Percentiles rank a stretch among this genome's conserved stretches.
Evolutionary conservation across 2,329 filamentous ascomycete genomes (phyloP).

Genomic region (Triangularia verruculosa): DNA sequence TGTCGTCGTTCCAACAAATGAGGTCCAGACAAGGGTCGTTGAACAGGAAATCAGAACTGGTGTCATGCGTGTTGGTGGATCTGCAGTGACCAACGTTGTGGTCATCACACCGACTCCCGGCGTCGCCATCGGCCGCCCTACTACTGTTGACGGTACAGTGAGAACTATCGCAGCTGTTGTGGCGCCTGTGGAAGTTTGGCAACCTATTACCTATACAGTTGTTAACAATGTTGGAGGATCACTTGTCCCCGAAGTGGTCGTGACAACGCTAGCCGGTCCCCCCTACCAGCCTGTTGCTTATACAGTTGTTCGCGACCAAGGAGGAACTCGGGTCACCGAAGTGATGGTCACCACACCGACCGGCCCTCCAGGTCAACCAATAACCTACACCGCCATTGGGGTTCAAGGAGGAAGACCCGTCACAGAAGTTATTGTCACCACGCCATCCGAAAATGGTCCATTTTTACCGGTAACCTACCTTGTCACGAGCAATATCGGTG

Average conservation of each 20-base stretch:
- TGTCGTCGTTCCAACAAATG: constrained; percentile 18
- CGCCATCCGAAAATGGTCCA: constrained; percentile 13
- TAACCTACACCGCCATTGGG: constrained; percentile 23
- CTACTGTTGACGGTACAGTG: constrained; percentile 16
- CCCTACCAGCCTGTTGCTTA: constrained; percentile 20
- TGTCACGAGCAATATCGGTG: constrained; percentile 28
- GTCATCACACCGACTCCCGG: constrained; percentile 24
- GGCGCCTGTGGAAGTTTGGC: constrained; percentile 11
- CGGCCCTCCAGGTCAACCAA: constrained; percentile 13
- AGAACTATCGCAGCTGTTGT: constrained; percentile 22
- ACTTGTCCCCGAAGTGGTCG: constrained; percentile 19
- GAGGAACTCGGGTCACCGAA: constrained; percentile 18
- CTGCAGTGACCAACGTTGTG: constrained; percentile 20
- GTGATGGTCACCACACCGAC: constrained; percentile 19
- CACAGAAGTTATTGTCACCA: constrained; percentile 24
- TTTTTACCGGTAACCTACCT: constrained; percentile 28
- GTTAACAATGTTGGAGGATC: constrained; percentile 19
- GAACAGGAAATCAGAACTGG: constrained; percentile 18
- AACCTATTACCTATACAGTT: constrained; percentile 18
- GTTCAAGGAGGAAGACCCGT: constrained; percentile 22
- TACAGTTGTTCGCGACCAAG: constrained; percentile 15
- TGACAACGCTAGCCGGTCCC: constrained; percentile 16
- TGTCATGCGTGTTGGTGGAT: constrained; percentile 16
- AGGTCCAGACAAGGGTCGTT: constrained; percentile 19
- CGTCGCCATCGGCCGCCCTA: constrained; percentile 9